Evolutionary conservation across 2,329 filamentous ascomycete genomes (phyloP), one percentile per base, ranked within the genome.

Genomic region (Catunica adiposa): DNA sequence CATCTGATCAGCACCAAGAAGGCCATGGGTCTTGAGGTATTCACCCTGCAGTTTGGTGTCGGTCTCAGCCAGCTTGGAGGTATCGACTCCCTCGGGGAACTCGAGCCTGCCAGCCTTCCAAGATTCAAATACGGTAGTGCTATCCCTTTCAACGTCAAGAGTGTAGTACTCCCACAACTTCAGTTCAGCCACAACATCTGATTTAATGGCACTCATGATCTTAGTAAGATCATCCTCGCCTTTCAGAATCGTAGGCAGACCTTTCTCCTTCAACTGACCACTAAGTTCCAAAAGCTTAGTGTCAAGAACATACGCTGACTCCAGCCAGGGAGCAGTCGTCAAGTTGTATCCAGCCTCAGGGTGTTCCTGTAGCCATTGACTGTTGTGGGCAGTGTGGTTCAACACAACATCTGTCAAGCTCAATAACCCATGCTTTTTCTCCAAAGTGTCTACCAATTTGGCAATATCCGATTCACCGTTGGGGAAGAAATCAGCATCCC

Each of bases 301-400:
- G 62, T 83, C 79, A 3, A 83, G 72, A 54, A 79, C 67, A 61
- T 77, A 80, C 2, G 82, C 82, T 8, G 80, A 74, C 64, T 83
- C 75, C 14, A 85, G 68, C 79, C 81, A 84, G 0, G 92, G 92
- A 0, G 92, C 89, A 0, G 90, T 97, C 42, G 82, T 82, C 61
- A 95, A 73, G 66, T 94, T 98, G 75, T 98, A 98, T 15, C 92
- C 92, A 47, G 89, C 85, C 63, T 98, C 92, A 0, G 94, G 92
- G 64, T 98, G 90, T 59, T 94, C 84, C 65, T 94, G 77, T 9
- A 98, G 77, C 92, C 92, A 98, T 63, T 84, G 79, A 69, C 86
- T 94, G 70, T 97, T 97, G 71, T 96, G 80, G 5, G 92, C 90
- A 3, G 92, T 98, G 70, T 98, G 92, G 65, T 98, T 98, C 74